Evolutionary conservation across 78 protist genomes (phyloP).

Genomic region (Cavenderia fasciculata): DNA sequence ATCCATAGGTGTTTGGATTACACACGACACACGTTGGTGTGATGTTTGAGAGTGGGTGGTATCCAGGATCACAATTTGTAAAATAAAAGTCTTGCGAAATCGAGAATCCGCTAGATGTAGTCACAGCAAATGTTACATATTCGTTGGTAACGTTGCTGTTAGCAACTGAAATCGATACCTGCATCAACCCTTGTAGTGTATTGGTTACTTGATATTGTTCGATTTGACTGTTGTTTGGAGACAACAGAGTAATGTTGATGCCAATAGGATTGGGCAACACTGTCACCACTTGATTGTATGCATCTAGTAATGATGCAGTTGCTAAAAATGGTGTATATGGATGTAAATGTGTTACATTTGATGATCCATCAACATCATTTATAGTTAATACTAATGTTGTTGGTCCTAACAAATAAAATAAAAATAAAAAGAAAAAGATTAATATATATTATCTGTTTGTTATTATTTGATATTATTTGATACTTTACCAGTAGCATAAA

Average conservation of each 20-base stretch:
- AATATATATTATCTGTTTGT: too few relatives aligned
- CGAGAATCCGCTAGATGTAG: neutral
- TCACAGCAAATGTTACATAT: too few relatives aligned
- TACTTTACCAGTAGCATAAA: neutral
- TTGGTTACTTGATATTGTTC: neutral
- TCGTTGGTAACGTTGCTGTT: too few relatives aligned
- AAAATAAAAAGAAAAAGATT: neutral
- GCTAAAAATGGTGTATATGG: too few relatives aligned
- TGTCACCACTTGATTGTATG: neutral
- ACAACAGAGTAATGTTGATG: too few relatives aligned
- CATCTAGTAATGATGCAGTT: neutral
- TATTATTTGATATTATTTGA: too few relatives aligned
- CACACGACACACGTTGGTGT: slow-evolving; percentile 9
- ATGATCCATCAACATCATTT: too few relatives aligned
- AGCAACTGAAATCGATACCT: too few relatives aligned
- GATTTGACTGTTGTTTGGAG: too few relatives aligned
- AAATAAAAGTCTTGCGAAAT: neutral
- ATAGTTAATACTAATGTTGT: neutral
- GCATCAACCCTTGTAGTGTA: neutral
- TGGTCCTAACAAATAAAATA: neutral
- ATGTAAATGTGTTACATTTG: neutral
- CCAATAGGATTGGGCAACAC: neutral
- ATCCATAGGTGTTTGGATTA: slow-evolving; percentile 18
- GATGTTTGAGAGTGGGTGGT: neutral
- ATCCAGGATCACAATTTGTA: slow-evolving; percentile 22